Evolutionary conservation across 1,139 yeast species (phyloP), one percentile per base, ranked within the genome.

Genomic region (Zygoascus meyerae): DNA sequence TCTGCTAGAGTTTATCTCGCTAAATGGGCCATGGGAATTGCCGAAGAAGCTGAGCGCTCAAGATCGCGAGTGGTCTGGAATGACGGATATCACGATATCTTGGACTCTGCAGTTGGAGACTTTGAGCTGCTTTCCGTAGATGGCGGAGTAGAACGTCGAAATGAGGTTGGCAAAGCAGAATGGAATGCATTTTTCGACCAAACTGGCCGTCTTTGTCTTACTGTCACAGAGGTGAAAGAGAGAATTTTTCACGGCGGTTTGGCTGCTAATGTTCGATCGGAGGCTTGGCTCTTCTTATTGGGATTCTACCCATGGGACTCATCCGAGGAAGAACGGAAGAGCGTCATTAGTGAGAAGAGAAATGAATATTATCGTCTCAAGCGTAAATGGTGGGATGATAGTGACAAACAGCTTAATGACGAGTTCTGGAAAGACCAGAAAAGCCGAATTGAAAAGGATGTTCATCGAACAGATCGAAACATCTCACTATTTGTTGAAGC

Each of bases 1-100:
- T 81, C 92, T 42, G 97, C 97, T 0, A 75, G 90, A 46, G 85
- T 89, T 3, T 92, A 89, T 63, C 71, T 92, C 51, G 97, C 98
- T 4, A 89, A 89, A 68, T 92, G 98, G 98, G 97, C 98, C 0
- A 77, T 87, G 58, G 89, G 89, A 35, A 95, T 92, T 21, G 94
- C 92, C 56, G 94, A 89, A 59, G 95, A 92, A 62, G 95, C 96
- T 1, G 94, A 86, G 58, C 77, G 76, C 55, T 78, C 84, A 42
- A 81, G 85, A 51, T 71, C 75, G 40, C 68, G 70, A 46, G 59
- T 68, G 32, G 66, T 69, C n/a, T 68, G 72, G 71, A 61, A 66
- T 28, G 71, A 67, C 39, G 62, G 62, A 2, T 59, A 59, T 44
- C 60, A 57, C 26, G 77, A 77, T 52, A 75, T 79, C 54, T 68